phyloP scores from a whole-genome alignment of 345 rosid genomes.

The Populus tremula region DNA sequence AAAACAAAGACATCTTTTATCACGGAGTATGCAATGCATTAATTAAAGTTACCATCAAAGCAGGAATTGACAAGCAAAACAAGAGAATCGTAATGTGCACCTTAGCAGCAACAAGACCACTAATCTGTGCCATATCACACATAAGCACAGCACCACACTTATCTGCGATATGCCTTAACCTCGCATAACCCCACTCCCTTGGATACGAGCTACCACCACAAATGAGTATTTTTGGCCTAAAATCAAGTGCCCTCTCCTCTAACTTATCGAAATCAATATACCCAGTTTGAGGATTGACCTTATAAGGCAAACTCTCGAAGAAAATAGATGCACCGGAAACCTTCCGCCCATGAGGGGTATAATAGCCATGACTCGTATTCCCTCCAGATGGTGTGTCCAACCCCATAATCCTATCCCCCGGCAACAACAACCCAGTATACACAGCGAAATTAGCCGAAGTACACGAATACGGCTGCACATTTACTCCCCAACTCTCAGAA shows the following conservation, averaged over 20 bases:
- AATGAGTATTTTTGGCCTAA: slow-evolving; percentile 86
- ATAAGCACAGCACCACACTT: slow-evolving; percentile 86
- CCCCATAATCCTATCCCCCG: slow-evolving; percentile 95
- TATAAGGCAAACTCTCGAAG: slow-evolving; percentile 88
- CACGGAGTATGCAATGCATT: background rate
- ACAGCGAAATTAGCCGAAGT: slow-evolving; percentile 92
- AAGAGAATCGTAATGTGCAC: slow-evolving; percentile 65
- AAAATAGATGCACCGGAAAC: slow-evolving; percentile 86
- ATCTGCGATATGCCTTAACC: slow-evolving; percentile 85
- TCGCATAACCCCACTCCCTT: slow-evolving; percentile 86
- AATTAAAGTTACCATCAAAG: slow-evolving; percentile 15
- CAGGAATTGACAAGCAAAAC: slow-evolving; percentile 53
- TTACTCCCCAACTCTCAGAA: slow-evolving; percentile 82
- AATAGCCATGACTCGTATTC: slow-evolving; percentile 86
- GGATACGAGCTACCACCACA: slow-evolving; percentile 98
- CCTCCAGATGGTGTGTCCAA: slow-evolving; percentile 95
- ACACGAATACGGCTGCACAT: slow-evolving; percentile 92
- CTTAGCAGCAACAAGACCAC: slow-evolving; percentile 94
- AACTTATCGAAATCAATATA: slow-evolving; percentile 83
- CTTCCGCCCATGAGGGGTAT: slow-evolving; percentile 81
- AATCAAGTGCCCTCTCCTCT: slow-evolving; percentile 91
- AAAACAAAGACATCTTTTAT: background rate
- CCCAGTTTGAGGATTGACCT: slow-evolving; percentile 80
- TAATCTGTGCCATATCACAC: slow-evolving; percentile 98
- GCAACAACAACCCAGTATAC: slow-evolving; percentile 68